phyloP scores from a whole-genome alignment of 805 yeast species.

The Pichia nakasei region DNA sequence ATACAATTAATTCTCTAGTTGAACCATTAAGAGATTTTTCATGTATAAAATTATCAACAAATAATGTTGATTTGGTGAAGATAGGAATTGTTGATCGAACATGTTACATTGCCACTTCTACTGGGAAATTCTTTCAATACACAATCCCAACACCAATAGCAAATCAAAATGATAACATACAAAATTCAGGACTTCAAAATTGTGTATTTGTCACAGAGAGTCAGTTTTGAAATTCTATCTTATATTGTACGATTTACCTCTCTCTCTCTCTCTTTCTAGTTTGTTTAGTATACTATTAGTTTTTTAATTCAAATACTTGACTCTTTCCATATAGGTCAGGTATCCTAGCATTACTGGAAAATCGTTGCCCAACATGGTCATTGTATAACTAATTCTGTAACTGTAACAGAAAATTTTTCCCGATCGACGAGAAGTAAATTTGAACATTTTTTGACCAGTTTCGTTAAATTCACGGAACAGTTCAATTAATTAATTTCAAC shows the following conservation, averaged over 20 bases:
- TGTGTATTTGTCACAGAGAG: neutral
- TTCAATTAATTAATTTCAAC: neutral
- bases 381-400: too few relatives aligned
- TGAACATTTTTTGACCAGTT: neutral
- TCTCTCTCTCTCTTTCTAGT: too few relatives aligned
- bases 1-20: slow-evolving; percentile 68
- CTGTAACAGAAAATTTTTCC: neutral
- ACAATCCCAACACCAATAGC: slow-evolving; percentile 42
- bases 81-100: slow-evolving; percentile 32
- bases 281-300: too few relatives aligned
- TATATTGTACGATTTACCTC: too few relatives aligned
- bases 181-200: neutral
- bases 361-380: too few relatives aligned
- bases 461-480: neutral
- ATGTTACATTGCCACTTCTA: slow-evolving; percentile 66
- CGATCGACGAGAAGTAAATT: neutral
- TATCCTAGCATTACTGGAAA: too few relatives aligned
- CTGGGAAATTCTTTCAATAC: slow-evolving; percentile 75
- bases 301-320: too few relatives aligned
- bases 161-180: neutral
- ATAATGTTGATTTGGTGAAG: slow-evolving; percentile 16
- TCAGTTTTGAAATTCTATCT: neutral
- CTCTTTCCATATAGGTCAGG: too few relatives aligned
- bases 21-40: slow-evolving; percentile 94
- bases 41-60: slow-evolving; percentile 51